These are phyloP conservation scores for Termitomyces sp. DNA, from an alignment of 768 basidiomycete genomes.

Conservation along the genomic window DNA sequence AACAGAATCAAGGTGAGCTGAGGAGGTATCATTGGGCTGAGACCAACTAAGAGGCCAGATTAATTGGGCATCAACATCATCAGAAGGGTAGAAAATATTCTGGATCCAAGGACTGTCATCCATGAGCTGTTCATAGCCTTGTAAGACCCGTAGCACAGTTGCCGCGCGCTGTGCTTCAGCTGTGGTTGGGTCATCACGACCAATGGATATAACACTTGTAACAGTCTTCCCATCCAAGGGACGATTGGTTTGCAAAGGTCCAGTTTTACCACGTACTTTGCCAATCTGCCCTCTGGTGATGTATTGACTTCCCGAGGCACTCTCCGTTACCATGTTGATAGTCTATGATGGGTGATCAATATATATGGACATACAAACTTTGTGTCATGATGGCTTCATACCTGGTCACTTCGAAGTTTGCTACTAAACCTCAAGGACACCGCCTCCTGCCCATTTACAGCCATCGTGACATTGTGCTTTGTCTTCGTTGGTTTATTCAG, in stretches of 20 bases:
- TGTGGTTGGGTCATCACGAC: slow-evolving; percentile 51
- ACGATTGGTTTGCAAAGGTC: slow-evolving; percentile 22
- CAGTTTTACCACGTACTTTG: slow-evolving; percentile 22
- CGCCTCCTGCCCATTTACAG: slow-evolving; percentile 19
- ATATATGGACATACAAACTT: not conserved
- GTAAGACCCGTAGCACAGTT: slow-evolving; percentile 39
- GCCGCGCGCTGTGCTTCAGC: slow-evolving; percentile 50
- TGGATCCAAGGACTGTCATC: slow-evolving; percentile 44
- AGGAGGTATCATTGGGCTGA: not conserved
- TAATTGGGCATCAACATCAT: slow-evolving; percentile 16
- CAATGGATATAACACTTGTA: slow-evolving; percentile 43
- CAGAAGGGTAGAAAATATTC: slow-evolving; percentile 42
- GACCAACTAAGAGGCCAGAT: slow-evolving; percentile 41
- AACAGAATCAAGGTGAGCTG: not conserved
- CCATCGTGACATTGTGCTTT: slow-evolving; percentile 38
- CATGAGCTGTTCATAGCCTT: slow-evolving; percentile 32
- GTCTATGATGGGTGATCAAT: not conserved
- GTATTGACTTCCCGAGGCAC: slow-evolving; percentile 30
- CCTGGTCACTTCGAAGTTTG: slow-evolving; percentile 32
- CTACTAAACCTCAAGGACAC: slow-evolving; percentile 37
- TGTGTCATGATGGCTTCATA: slow-evolving; percentile 18
- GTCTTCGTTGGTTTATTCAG: slow-evolving; percentile 41
- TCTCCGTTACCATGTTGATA: slow-evolving; percentile 2
- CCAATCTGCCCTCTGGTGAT: slow-evolving; percentile 28
- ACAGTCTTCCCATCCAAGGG: slow-evolving; percentile 26